Base-by-base conservation (phyloP, 2,329 filamentous ascomycete species). In the Lomentospora prolificans region DNA sequence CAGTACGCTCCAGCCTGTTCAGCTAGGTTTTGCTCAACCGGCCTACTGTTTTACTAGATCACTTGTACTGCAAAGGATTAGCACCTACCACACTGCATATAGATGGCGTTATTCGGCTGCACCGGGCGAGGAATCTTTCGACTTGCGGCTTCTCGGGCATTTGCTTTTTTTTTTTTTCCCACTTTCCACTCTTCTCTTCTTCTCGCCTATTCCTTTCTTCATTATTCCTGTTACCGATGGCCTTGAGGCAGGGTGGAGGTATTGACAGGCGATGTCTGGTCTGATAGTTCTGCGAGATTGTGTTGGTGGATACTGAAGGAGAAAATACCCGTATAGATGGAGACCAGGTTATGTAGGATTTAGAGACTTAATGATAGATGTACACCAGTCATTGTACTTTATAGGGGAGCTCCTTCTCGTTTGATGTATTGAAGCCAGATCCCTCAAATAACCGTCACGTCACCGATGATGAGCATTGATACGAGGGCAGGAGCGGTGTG, bases 101-200 rank as follows among this genome's bases (percentile, higher is more conserved):
- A 55, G 53, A 55, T 55, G 53, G 53, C 53, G 53, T 55, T 55
- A 8, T 30, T n/a, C 25, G 50, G 28, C 24, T 51, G 24, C 50
- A 25, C n/a, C 6, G 17, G 22, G 24, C 44, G 50, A n/a, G 46
- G 9, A 28, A 30, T 17, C 30, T 36, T 50, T 14, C 27, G 33
- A 17, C 52, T 54, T 27, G 44, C 25, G 44, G 24, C 44, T n/a
- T 50, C n/a, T n/a, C 39, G 5, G 24, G 41, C 28, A 54, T 44
- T 28, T 46, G 52, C 33, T 30, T 44, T 27, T 12, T 51, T 22
- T 51, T 22, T 51, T 28, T 10, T 28, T 17, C 30, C 30, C 30
- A 12, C 7, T 31, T 51, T 28, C 48, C n/a, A 51, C 48, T 51
- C 48, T 30, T 28, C 24, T 51, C 48, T 51, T 25, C 17, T 48